Conservation (phyloP, 1,284 basidiomycete species). For the Moesziomyces parantarcticus region DNA sequence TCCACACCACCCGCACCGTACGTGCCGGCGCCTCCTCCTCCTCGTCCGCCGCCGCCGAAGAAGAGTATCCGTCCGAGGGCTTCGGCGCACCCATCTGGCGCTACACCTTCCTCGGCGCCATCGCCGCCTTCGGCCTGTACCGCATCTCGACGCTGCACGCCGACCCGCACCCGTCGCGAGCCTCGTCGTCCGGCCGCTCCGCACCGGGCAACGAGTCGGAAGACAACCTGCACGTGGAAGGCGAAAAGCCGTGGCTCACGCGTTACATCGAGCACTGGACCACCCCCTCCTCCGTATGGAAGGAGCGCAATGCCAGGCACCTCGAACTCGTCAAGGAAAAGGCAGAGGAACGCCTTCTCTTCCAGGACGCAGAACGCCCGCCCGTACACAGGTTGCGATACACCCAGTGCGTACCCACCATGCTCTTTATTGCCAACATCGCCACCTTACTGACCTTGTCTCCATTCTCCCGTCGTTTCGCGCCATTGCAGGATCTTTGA, state of each 20-base stretch:
- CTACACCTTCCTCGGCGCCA: constrained; percentile 44
- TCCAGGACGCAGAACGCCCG: constrained; percentile 61
- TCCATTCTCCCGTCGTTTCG: background rate
- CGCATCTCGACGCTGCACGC: constrained; percentile 51
- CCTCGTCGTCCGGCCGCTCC: constrained; percentile 47
- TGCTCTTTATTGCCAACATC: background rate
- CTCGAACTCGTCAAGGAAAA: constrained; percentile 50
- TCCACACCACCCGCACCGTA: constrained; percentile 41
- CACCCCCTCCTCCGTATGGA: constrained; percentile 43
- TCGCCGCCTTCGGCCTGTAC: constrained; percentile 54
- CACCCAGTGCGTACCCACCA: constrained; percentile 42
- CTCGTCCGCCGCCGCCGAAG: constrained; percentile 22
- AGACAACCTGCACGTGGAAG: constrained; percentile 46
- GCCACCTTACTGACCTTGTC: background rate
- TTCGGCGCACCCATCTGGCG: constrained; percentile 61
- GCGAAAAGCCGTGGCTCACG: constrained; percentile 59
- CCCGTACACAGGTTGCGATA: constrained; percentile 57
- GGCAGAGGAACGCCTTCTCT: constrained; percentile 56
- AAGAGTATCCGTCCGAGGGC: constrained; percentile 42
- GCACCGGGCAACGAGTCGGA: constrained; percentile 55
- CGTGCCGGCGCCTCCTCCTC: constrained; percentile 32
- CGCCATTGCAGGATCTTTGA: constrained; percentile 50
- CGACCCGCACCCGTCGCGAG: constrained; percentile 49
- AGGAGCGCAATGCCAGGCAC: constrained; percentile 53
- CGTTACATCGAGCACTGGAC: constrained; percentile 58